Percentiles rank a stretch among this genome's conserved stretches.
phyloP scores from a whole-genome alignment of 2,329 filamentous ascomycete species.

The Scortechinia acanthostroma region DNA sequence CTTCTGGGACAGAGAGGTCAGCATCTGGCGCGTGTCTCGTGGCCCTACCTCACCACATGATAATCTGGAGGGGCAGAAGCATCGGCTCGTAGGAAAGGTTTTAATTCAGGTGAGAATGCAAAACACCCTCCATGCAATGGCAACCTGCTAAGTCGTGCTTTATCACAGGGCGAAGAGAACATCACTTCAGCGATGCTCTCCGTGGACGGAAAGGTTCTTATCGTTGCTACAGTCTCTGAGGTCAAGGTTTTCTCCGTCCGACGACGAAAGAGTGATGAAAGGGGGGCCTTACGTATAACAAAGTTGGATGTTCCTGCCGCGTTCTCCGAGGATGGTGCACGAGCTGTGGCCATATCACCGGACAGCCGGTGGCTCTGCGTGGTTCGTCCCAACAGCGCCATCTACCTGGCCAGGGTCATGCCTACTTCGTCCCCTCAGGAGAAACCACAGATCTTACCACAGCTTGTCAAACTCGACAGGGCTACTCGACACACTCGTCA shows the following conservation, averaged over 20 bases:
- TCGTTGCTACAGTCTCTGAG: constrained; percentile 45
- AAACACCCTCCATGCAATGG: constrained; percentile 26
- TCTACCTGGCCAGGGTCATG: constrained; percentile 30
- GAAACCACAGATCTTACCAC: background rate
- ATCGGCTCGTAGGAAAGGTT: background rate
- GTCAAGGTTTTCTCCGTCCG: constrained; percentile 55
- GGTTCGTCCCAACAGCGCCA: constrained; percentile 34
- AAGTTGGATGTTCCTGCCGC: constrained; percentile 44
- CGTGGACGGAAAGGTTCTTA: constrained; percentile 44
- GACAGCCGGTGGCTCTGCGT: constrained; percentile 46
- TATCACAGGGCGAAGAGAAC: constrained; percentile 49
- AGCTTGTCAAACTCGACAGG: background rate
- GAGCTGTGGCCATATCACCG: constrained; percentile 41
- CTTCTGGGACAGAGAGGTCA: constrained; percentile 65
- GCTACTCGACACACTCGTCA: background rate
- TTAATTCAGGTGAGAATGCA: constrained; percentile 14
- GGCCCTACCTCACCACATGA: background rate
- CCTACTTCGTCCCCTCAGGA: background rate
- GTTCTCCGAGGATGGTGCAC: constrained; percentile 42
- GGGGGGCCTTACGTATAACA: constrained; percentile 44
- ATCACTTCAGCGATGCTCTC: constrained; percentile 52
- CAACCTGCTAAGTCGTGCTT: constrained; percentile 37
- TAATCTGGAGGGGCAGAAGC: background rate
- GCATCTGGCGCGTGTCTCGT: constrained; percentile 39
- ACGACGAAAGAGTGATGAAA: constrained; percentile 30